Percentiles rank a stretch among this genome's conserved stretches.
Evolutionary conservation across 768 basidiomycete genomes (phyloP).

Genomic region (Leccinum variicolor): DNA sequence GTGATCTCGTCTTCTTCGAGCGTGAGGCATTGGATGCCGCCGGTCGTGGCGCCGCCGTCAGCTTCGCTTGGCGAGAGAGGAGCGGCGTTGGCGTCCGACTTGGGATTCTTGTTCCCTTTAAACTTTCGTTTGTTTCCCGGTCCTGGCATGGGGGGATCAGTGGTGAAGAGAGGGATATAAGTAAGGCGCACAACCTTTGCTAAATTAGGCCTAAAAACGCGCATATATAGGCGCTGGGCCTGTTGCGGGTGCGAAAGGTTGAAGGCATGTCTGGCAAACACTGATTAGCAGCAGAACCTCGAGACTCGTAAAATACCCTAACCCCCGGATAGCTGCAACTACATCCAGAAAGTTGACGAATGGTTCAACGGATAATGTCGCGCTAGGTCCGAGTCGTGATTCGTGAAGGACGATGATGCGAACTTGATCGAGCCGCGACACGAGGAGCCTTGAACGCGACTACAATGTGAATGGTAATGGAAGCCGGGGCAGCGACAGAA

Average conservation of each 20-base stretch:
- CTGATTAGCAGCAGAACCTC: background rate
- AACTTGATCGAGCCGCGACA: too few relatives aligned
- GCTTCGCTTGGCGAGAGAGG: background rate
- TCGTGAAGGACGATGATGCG: too few relatives aligned
- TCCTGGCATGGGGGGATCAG: constrained; percentile 4
- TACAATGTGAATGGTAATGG: too few relatives aligned
- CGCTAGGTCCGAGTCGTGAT: too few relatives aligned
- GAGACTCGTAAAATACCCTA: background rate
- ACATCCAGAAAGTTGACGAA: background rate
- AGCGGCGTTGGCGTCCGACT: background rate
- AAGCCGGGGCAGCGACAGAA: too few relatives aligned
- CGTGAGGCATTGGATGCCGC: constrained; percentile 10
- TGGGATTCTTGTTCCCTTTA: background rate
- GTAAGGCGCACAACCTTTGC: background rate
- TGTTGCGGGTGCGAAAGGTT: background rate
- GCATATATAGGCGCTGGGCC: background rate
- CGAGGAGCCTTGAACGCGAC: too few relatives aligned
- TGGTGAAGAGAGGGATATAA: background rate
- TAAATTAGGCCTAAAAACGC: background rate
- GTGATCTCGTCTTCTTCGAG: constrained; percentile 27
- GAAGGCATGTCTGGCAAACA: background rate
- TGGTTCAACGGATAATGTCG: background rate
- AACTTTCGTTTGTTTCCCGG: constrained; percentile 8
- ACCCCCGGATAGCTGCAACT: background rate
- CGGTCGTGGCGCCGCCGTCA: background rate